Base-by-base conservation (phyloP, 2,329 filamentous ascomycete genomes). In the Clarireedia monteithiana region DNA sequence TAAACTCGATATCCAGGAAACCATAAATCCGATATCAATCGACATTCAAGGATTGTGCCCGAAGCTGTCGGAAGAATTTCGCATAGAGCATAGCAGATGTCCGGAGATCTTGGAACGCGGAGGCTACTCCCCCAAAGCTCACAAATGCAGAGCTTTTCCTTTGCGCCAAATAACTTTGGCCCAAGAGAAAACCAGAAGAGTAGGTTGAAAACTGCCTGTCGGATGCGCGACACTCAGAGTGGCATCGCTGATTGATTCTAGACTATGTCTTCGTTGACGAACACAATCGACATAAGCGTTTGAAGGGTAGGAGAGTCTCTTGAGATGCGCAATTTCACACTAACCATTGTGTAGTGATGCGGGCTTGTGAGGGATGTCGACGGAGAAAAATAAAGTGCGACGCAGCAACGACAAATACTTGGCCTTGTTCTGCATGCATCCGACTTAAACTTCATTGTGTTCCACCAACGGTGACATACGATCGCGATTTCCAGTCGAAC, bases 261-360 rank as follows among this genome's bases (percentile, higher is more conserved):
- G 91, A 96, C 72, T 97, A 96, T 88, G 94, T 97, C 66, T 97
- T 97, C 69, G 94, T 97, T 57, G 92, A 97, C 72, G 92, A 97
- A 72, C 94, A 97, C 73, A 97, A 97, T 75, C 87, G 94, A 62
- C 94, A 97, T 74, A 97, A 97, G 74, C 84, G 92, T 66, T 77
- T 97, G 61, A 97, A 97, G 80, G 90, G 90, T 94, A 81, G 64
- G 62, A 44, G 46, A 36, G 36, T 40, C n/a, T 49, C 45, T 36
- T 24, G 14, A 50, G 27, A 3, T 5, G 24, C 27, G 27, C 23
- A 45, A 26, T 10, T 45, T 38, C n/a, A 34, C 20, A 49, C 63
- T 68, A 50, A 68, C 51, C n/a, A 12, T 27, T 7, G 38, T 2
- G n/a, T 60, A 95, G 92, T 96, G 52, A 96, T 96, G 91, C 86